Evolutionary conservation across 176 grass and related monocot species (phyloP), one percentile per base, ranked within the genome.

Genomic region (Oryza australiensis): DNA sequence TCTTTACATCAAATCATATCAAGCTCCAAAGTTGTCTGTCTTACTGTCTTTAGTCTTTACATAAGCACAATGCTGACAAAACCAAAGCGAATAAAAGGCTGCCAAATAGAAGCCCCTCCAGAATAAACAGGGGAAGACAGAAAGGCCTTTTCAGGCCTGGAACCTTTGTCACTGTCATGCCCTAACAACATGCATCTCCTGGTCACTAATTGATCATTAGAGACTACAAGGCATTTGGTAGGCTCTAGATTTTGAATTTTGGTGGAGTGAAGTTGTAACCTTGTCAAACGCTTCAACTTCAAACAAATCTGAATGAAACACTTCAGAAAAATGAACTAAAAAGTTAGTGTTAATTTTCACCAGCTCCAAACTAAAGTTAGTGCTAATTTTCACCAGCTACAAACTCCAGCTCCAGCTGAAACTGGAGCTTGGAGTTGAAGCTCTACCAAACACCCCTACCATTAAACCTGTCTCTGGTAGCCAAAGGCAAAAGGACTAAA

Each of bases 1-100:
- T 68, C 30, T 80, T 80, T 32, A 79, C 30, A 80, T 46, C 41
- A 66, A 48, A 74, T 80, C 30, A 55, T 53, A 60, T 18, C 77
- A 33, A 45, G 38, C 27, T 46, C 48, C 28, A 64, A 64, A 76
- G 65, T 66, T 13, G 53, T 59, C 35, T 59, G 5, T 20, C 62
- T 68, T 49, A 26, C 48, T 55, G 18, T 55, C 20, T 49, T 48
- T 2, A 48, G 12, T 12, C 29, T 18, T 2, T 20, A 18, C 51
- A 15, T 64, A 45, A 40, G 18, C 73, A 77, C 53, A 29, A 62
- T 64, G n/a, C 65, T 32, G 74, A 43, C 74, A 57, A 23, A 23
- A 5, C 62, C 22, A 48, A 63, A 40, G 16, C 14, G 3, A 62
- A 43, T 33, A 43, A 26, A 35, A 30, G 48, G 28, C 23, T 69